Percentiles rank a stretch among this genome's conserved stretches.
Evolutionary conservation across 2,329 filamentous ascomycete genomes (phyloP).

Genomic region (Thermothelomyces thermophilus): DNA sequence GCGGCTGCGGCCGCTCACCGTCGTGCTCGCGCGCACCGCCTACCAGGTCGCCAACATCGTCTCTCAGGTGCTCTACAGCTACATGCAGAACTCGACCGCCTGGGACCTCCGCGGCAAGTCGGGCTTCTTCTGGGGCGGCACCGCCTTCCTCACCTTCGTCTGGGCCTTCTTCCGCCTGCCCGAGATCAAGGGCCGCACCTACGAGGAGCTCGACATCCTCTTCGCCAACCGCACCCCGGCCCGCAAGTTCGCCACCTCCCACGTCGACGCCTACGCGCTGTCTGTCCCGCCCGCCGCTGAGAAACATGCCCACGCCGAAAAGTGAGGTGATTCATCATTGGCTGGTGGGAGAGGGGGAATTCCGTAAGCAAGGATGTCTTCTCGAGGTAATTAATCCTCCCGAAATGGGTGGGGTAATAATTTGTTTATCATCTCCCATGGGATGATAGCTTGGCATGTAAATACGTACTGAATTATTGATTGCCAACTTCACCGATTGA

Average conservation of each 20-base stretch:
- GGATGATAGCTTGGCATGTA: too few relatives aligned
- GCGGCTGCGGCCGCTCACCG: conserved; percentile 40
- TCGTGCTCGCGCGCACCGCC: conserved; percentile 37
- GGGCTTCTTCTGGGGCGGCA: conserved; percentile 38
- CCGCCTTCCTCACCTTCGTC: conserved; percentile 32
- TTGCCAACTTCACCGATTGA: too few relatives aligned
- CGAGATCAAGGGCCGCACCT: conserved; percentile 41
- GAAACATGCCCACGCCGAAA: background rate
- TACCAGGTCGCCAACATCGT: conserved; percentile 39
- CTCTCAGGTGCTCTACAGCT: conserved; percentile 34
- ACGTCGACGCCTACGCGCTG: conserved; percentile 9
- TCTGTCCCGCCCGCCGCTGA: background rate
- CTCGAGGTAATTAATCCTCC: too few relatives aligned
- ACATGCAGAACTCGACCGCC: conserved; percentile 34
- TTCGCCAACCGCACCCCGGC: conserved; percentile 25
- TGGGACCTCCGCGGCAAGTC: conserved; percentile 38
- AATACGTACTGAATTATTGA: too few relatives aligned
- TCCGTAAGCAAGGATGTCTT: too few relatives aligned
- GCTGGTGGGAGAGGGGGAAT: too few relatives aligned
- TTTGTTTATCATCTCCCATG: too few relatives aligned
- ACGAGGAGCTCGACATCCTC: conserved; percentile 37
- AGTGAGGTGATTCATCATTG: too few relatives aligned
- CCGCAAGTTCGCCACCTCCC: conserved; percentile 27
- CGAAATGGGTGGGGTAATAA: too few relatives aligned
- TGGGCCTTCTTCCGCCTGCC: conserved; percentile 40